These are phyloP conservation scores for Kwoniella botswanensis DNA, from an alignment of 768 basidiomycete genomes.

Conservation along the genomic window DNA sequence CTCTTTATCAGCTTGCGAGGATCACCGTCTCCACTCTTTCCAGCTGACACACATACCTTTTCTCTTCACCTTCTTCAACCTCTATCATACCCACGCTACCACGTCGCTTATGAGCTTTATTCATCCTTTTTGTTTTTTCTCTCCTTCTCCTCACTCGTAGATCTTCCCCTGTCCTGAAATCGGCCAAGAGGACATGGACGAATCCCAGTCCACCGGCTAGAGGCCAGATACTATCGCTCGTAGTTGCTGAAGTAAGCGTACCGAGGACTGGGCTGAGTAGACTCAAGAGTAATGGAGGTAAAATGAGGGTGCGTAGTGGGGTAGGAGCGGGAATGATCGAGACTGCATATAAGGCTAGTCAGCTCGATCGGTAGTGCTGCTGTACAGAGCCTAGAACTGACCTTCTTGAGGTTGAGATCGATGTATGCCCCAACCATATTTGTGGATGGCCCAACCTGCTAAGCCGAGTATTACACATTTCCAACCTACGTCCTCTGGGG, in stretches of 20 bases:
- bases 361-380: background rate
- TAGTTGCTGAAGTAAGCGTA: constrained; percentile 91
- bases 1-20: too few relatives aligned
- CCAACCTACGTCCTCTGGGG: constrained; percentile 37
- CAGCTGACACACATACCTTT: constrained; percentile 33
- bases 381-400: background rate
- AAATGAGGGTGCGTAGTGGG: constrained; percentile 59
- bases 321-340: constrained; percentile 40
- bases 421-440: constrained; percentile 42
- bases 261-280: constrained; percentile 87
- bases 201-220: constrained; percentile 82
- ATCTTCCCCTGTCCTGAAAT: constrained; percentile 62
- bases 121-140: constrained; percentile 12
- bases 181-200: constrained; percentile 79
- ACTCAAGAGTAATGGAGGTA: constrained; percentile 86
- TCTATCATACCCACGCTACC: constrained; percentile 18
- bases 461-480: constrained; percentile 29
- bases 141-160: constrained; percentile 30
- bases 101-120: constrained; percentile 18
- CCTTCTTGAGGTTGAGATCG: constrained; percentile 2
- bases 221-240: constrained; percentile 96
- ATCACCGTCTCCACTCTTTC: too few relatives aligned
- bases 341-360: background rate
- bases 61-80: constrained; percentile 34
- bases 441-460: constrained; percentile 23